Percentiles rank a stretch among this genome's conserved stretches.
Evolutionary conservation across 495 filamentous ascomycete genomes (phyloP).

Genomic region (Staphylotrichum tortipilum): DNA sequence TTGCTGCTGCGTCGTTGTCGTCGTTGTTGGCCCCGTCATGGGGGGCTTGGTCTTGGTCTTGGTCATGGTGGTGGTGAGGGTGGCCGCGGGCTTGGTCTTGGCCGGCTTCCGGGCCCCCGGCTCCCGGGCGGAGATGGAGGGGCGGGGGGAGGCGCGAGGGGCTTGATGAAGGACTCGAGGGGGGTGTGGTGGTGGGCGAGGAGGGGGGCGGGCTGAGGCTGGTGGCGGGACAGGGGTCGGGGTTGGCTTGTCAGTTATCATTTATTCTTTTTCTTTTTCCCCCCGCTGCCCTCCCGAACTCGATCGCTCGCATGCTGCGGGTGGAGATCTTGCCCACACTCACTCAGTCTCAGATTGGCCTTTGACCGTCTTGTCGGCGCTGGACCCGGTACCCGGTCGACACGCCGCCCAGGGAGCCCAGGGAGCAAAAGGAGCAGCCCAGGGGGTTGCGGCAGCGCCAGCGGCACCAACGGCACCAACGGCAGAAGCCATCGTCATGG

Average conservation of each 20-base stretch:
- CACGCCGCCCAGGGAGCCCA: too few species aligned
- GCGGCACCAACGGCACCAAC: too few species aligned
- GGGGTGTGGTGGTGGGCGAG: slow-evolving; percentile 1
- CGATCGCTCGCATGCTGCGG: slow-evolving; percentile 1
- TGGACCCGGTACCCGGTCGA: background rate
- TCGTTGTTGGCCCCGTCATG: too few species aligned
- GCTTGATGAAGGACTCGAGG: too few species aligned
- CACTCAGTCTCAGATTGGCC: slow-evolving; percentile 1
- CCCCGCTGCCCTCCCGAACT: background rate
- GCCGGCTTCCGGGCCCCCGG: slow-evolving; percentile 11
- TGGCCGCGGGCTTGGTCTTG: background rate
- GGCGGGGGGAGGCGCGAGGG: too few species aligned
- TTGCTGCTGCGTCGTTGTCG: background rate
- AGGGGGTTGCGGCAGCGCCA: too few species aligned
- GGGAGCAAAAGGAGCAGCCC: too few species aligned
- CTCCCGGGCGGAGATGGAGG: too few species aligned
- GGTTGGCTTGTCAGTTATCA: slow-evolving; percentile 18
- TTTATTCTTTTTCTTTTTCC: background rate
- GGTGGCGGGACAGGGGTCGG: background rate
- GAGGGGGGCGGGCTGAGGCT: background rate
- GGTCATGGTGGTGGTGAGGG: background rate
- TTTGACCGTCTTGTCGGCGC: background rate
- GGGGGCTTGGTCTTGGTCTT: too few species aligned
- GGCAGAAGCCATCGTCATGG: too few species aligned
- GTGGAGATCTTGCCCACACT: background rate